Percentiles rank a stretch among this genome's conserved stretches.
Conservation (phyloP, 2,329 filamentous ascomycete genomes). For the Aspergillus floridensis region DNA sequence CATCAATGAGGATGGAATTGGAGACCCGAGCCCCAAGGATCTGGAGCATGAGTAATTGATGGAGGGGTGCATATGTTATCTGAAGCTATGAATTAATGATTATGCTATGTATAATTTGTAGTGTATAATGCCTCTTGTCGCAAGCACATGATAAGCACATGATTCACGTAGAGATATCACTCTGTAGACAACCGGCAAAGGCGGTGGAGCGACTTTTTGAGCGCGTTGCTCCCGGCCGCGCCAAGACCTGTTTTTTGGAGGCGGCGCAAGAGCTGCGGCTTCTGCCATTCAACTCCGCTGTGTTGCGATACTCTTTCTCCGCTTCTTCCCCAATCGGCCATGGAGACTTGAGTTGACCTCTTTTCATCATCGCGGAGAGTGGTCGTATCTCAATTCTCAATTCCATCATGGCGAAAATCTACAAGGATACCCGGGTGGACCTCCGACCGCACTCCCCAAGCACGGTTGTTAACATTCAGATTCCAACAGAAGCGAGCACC, state of each 20-base stretch:
- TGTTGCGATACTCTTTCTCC: conserved; percentile 16
- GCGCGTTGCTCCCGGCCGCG: conserved; percentile 18
- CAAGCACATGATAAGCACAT: too few species aligned
- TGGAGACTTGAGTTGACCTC: conserved; percentile 33
- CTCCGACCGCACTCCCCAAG: conserved; percentile 69
- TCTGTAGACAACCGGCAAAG: not conserved
- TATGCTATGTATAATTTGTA: conserved; percentile 5
- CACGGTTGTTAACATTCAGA: conserved; percentile 68
- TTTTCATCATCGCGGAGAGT: conserved; percentile 20
- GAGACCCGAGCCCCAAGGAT: conserved; percentile 93
- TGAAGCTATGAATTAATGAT: conserved; percentile 24
- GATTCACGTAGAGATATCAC: not conserved
- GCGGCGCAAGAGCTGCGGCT: conserved; percentile 24
- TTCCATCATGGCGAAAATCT: conserved; percentile 64
- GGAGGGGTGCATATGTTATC: not conserved
- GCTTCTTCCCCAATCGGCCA: conserved; percentile 24
- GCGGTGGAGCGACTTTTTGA: conserved; percentile 8
- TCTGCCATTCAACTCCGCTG: conserved; percentile 27
- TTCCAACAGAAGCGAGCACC: conserved; percentile 53
- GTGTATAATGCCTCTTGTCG: not conserved
- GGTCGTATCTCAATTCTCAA: conserved; percentile 25
- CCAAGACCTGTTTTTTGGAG: conserved; percentile 40
- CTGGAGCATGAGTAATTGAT: conserved; percentile 69
- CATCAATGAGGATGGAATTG: conserved; percentile 95
- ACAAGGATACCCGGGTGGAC: conserved; percentile 83